Evolutionary conservation across 23 red algal species (phyloP).

Genomic region (Gracilaria domingensis): DNA sequence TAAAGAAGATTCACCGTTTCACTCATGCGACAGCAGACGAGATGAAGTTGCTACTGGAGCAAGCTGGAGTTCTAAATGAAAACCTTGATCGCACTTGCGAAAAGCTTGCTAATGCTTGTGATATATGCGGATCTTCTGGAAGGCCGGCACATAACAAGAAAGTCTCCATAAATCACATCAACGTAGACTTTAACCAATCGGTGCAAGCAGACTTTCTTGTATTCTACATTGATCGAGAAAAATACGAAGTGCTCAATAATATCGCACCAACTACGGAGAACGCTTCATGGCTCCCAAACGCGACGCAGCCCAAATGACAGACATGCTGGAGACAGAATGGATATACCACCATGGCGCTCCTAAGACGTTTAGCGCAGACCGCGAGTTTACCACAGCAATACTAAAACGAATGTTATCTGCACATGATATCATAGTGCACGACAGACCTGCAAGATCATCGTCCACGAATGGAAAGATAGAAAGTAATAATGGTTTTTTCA

Average conservation of each 20-base stretch:
- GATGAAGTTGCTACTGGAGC: not conserved
- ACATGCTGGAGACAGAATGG: constrained; percentile 44
- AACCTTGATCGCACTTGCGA: not conserved
- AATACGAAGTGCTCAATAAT: constrained; percentile 48
- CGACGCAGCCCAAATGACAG: constrained; percentile 5
- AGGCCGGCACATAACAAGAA: constrained; percentile 11
- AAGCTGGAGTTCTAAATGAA: not conserved
- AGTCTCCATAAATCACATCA: constrained; percentile 31
- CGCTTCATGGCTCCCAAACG: constrained; percentile 33
- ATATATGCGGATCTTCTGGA: constrained; percentile 10
- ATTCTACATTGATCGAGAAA: not conserved
- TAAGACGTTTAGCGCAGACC: constrained; percentile 42
- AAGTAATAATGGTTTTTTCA: constrained; percentile 53
- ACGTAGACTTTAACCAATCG: constrained; percentile 44
- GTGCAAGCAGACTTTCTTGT: constrained; percentile 45
- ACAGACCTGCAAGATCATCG: constrained; percentile 38
- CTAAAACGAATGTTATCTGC: constrained; percentile 6
- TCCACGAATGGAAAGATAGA: constrained; percentile 47
- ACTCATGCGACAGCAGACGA: not conserved
- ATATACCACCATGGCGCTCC: constrained; percentile 52
- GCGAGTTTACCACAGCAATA: constrained; percentile 26
- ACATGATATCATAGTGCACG: not conserved
- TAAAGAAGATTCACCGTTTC: constrained; percentile 34
- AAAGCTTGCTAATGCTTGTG: not conserved
- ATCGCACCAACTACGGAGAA: constrained; percentile 27